Conservation (phyloP, 805 yeast species). For the Monosporozyma aerobia region DNA sequence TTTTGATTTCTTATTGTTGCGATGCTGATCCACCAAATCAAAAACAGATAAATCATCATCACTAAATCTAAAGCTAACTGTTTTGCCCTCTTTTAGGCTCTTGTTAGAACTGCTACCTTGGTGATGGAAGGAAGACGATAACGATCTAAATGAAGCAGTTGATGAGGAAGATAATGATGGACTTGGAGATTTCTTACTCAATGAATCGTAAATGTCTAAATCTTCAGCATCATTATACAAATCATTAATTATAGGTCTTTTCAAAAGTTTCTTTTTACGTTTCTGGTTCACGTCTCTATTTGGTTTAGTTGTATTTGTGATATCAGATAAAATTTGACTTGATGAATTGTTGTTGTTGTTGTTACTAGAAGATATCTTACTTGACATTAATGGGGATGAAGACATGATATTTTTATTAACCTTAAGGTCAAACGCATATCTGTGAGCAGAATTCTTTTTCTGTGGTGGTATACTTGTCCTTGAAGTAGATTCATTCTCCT, state of each 20-base stretch:
- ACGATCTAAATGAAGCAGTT: background rate
- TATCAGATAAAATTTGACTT: constrained; percentile 2
- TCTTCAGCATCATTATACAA: constrained; percentile 14
- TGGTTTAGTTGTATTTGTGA: constrained; percentile 5
- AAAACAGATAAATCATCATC: constrained; percentile 34
- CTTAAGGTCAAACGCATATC: background rate
- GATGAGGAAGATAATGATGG: constrained; percentile 3
- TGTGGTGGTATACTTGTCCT: background rate
- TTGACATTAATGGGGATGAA: background rate
- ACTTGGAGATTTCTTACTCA: background rate
- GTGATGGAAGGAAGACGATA: constrained; percentile 1
- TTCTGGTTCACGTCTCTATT: background rate
- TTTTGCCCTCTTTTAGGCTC: background rate
- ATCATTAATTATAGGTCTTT: constrained; percentile 26
- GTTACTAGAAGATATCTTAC: background rate
- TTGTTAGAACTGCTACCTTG: background rate
- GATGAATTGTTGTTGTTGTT: background rate
- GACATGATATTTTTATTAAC: background rate
- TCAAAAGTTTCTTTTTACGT: constrained; percentile 18
- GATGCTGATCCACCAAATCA: constrained; percentile 29
- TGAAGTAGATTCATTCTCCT: background rate
- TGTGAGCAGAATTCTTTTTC: background rate
- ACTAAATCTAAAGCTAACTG: constrained; percentile 18
- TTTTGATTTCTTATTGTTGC: constrained; percentile 5
- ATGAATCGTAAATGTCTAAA: constrained; percentile 1